Conservation (phyloP, 352 stramenopile species). For the Globisporangium nodosum region DNA sequence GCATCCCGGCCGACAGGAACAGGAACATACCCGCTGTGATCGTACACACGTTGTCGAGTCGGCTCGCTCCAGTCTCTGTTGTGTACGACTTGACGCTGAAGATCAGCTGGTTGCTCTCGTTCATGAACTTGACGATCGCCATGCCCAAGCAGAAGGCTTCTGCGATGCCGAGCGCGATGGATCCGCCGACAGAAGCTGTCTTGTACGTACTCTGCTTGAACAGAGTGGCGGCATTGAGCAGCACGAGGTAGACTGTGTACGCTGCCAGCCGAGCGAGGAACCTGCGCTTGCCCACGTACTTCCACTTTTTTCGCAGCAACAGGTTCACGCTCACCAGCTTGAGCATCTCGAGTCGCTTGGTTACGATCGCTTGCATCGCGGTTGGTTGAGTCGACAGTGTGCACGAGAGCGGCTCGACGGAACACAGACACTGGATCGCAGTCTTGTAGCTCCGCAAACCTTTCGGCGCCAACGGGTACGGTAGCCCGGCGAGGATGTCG, state of each 20-base stretch:
- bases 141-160: conserved; percentile 26
- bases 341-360: conserved; percentile 47
- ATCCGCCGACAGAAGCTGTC: conserved; percentile 10
- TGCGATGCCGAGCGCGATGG: conserved; percentile 23
- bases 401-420: conserved; percentile 35
- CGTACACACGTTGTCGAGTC: conserved; percentile 55
- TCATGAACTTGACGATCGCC: conserved; percentile 38
- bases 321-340: conserved; percentile 45
- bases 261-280: conserved; percentile 33
- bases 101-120: conserved; percentile 45
- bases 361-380: conserved; percentile 21
- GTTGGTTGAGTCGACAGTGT: conserved; percentile 21
- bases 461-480: conserved; percentile 34
- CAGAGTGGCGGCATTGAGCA: conserved; percentile 45
- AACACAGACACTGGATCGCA: conserved; percentile 57
- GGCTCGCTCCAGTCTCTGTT: conserved; percentile 32
- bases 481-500: conserved; percentile 10
- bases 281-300: conserved; percentile 43
- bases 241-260: conserved; percentile 30
- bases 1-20: conserved; percentile 23
- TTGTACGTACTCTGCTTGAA: conserved; percentile 32
- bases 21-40: conserved; percentile 30
- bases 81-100: conserved; percentile 36
- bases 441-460: conserved; percentile 30
- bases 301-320: conserved; percentile 57